Conservation (phyloP, 2,329 filamentous ascomycete genomes). For the Arthrocladium fulminans region DNA sequence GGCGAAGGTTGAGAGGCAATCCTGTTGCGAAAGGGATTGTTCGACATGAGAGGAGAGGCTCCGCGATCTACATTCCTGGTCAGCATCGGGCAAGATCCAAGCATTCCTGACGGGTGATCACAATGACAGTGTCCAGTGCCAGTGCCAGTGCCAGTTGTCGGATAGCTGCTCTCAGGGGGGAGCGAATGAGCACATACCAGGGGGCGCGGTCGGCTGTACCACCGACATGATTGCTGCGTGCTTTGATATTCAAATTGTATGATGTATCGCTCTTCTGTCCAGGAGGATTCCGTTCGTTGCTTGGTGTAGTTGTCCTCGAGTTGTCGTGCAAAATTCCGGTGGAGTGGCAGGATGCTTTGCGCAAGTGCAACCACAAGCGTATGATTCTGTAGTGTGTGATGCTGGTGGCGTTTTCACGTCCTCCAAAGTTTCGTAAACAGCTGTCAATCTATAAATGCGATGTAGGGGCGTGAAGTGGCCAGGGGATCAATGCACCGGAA, state of each 20-base stretch:
- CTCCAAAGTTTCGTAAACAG: neutral
- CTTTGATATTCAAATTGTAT: neutral
- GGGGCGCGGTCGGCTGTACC: neutral
- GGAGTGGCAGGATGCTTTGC: neutral
- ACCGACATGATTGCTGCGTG: constrained; percentile 4
- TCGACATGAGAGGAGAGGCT: constrained; percentile 29
- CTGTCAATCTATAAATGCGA: neutral
- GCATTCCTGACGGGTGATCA: neutral
- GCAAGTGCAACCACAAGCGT: neutral
- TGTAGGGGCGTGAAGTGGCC: neutral
- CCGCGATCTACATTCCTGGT: constrained; percentile 16
- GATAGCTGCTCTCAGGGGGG: no score
- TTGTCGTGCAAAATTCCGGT: neutral
- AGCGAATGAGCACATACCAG: constrained; percentile 7
- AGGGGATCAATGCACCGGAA: neutral
- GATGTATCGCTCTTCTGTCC: neutral
- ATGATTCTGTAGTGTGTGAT: neutral
- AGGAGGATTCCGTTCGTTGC: neutral
- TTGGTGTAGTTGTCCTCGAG: neutral
- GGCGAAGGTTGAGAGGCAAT: constrained; percentile 27
- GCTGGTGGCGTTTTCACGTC: neutral
- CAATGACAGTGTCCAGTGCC: neutral
- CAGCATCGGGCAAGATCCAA: constrained; percentile 3
- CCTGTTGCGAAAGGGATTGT: constrained; percentile 44
- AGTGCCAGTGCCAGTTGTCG: no score